phyloP scores from a whole-genome alignment of 495 filamentous ascomycete genomes.

The Aspergillus sclerotioniger region DNA sequence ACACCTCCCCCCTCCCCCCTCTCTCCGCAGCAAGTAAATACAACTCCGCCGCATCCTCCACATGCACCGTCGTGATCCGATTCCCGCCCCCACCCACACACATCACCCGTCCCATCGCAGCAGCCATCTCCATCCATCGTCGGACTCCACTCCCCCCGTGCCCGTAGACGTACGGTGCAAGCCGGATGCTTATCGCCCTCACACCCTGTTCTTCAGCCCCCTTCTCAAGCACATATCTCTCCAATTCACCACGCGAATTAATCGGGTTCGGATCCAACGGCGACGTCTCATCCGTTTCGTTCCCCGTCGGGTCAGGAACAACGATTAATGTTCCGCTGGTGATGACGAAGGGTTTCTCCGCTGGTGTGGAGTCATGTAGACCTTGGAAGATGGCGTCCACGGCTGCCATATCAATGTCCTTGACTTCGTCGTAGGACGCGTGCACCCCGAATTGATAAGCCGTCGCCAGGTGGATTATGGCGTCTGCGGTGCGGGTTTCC shows the following conservation, averaged over 20 bases:
- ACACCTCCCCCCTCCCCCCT: conserved; percentile 34
- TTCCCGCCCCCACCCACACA: conserved; percentile 35
- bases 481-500: conserved; percentile 37
- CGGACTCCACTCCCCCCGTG: conserved; percentile 35
- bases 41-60: conserved; percentile 38
- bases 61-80: conserved; percentile 41
- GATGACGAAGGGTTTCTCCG: conserved; percentile 38
- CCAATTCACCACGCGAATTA: conserved; percentile 28
- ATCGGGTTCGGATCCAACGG: conserved; percentile 15
- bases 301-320: conserved; percentile 19
- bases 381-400: conserved; percentile 36
- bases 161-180: conserved; percentile 44
- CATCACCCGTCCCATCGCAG: conserved; percentile 31
- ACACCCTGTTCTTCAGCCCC: conserved; percentile 34
- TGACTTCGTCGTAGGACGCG: conserved; percentile 19
- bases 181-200: conserved; percentile 34
- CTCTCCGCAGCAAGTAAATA: conserved; percentile 45
- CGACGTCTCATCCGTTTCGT: conserved; percentile 31
- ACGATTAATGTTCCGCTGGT: conserved; percentile 41
- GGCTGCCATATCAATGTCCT: conserved; percentile 30
- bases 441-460: conserved; percentile 42
- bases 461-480: conserved; percentile 48
- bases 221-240: conserved; percentile 25
- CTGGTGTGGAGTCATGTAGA: too few relatives aligned
- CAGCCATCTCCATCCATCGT: conserved; percentile 30